Evolutionary conservation across 2,329 filamentous ascomycete genomes (phyloP), one percentile per base, ranked within the genome.

Genomic region (Chaetomium globosum): DNA sequence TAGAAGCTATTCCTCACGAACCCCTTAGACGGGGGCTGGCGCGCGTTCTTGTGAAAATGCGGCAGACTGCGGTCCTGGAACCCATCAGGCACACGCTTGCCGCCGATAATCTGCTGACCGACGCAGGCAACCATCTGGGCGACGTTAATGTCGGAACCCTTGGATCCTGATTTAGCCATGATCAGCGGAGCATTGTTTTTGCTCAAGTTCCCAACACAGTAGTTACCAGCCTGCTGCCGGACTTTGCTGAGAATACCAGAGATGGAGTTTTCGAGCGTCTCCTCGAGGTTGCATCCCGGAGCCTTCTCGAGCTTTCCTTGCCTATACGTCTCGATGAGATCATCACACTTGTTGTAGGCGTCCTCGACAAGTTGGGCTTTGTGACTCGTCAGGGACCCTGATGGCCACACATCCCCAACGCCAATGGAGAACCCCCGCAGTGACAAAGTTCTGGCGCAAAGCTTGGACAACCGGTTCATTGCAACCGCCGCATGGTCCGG

Each of bases 1-100:
- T 97, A 99, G 83, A 99, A 99, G 80, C 93, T 97, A 80, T 98
- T 97, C 67, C 89, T 87, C 57, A 99, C 94, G 80, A 99, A 99
- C 69, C 95, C 95, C 76, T 98, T 99, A 0, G 93, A 93, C 0
- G 92, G 89, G n/a, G 95, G 92, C 72, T 96, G 90, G 55, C 92
- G 89, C 61, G 92, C 89, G 71, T 95, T 93, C 77, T 98, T 98
- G 61, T 93, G 89, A 75, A 98, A 99, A 77, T 99, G 95, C 48
- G 95, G 95, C 61, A 99, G 78, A 64, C 90, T 97, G 73, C 95
- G 88, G 77, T 98, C 94, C 75, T 98, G 94, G 79, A 99, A 99
- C 7, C 95, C 95, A 78, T 99, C 92, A 53, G 92, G 86, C 36
- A 99, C 93, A 85, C 95, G 93, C 74, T 91, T 87, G 57, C 93